Percentiles rank a stretch among this genome's conserved stretches.
These are phyloP conservation scores for Karstenula rhodostoma DNA, from an alignment of 2,329 filamentous ascomycete genomes.

Conservation along the genomic window DNA sequence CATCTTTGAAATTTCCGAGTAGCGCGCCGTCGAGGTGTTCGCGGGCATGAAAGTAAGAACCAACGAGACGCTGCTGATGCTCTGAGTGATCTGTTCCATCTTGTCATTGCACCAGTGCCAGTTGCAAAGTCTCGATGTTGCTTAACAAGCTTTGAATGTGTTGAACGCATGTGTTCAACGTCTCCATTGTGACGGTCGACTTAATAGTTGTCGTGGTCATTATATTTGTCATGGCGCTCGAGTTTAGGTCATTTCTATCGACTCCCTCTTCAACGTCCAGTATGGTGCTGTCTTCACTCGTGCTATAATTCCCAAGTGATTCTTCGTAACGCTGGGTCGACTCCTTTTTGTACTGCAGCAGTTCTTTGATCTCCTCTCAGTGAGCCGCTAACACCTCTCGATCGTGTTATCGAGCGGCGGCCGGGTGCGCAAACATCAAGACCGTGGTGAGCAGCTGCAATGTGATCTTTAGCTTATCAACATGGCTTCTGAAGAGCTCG, in stretches of 20 bases:
- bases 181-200: constrained; percentile 30
- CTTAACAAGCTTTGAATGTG: constrained; percentile 33
- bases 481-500: constrained; percentile 36
- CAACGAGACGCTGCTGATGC: constrained; percentile 36
- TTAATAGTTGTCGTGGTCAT: constrained; percentile 22
- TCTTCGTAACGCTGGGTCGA: constrained; percentile 36
- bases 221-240: neutral
- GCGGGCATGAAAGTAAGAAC: constrained; percentile 42
- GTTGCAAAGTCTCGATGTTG: constrained; percentile 33
- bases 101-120: constrained; percentile 48
- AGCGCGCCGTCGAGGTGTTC: constrained; percentile 41
- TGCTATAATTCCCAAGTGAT: constrained; percentile 29
- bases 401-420: constrained; percentile 34
- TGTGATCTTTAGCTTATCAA: constrained; percentile 43
- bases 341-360: constrained; percentile 34
- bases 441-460: constrained; percentile 41
- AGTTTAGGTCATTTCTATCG: constrained; percentile 1
- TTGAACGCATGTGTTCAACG: constrained; percentile 33
- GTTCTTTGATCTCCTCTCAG: constrained; percentile 35
- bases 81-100: constrained; percentile 46
- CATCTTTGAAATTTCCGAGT: constrained; percentile 27
- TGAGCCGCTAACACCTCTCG: constrained; percentile 35
- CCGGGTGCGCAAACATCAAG: constrained; percentile 35
- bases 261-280: constrained; percentile 20
- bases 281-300: constrained; percentile 30